Evolutionary conservation across 106 monocot genomes (phyloP), one percentile per base, ranked within the genome.

Genomic region (Allium cepa): DNA sequence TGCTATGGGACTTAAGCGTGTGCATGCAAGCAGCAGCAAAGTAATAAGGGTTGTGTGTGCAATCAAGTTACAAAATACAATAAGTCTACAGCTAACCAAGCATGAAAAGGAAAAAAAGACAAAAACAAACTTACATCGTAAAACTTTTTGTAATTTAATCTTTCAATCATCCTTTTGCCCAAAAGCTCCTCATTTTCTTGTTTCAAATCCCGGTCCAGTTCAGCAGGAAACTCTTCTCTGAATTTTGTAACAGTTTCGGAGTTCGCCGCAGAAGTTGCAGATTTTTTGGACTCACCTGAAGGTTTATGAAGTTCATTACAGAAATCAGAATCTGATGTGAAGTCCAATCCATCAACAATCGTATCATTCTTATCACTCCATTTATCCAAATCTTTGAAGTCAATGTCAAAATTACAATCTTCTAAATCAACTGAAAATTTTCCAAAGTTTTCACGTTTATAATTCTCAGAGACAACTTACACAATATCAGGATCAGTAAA

Each of bases 261-360:
- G 15, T 11, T 53, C 53, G 12, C 13, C 53, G 15, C 11, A 55
- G 65, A 68, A 46, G 55, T 61, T 67, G 69, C 59, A 67, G 78
- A 69, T 70, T 53, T 63, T 71, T 80, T 60, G 57, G 72, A 58
- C 64, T 46, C 55, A 73, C 45, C 73, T 13, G 62, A 77, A 17
- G 11, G 62, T 67, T 84, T 80, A 47, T 46, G 62, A 62, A 81
- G 67, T 53, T 76, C 81, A 57, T 14, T 73, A 82, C 77, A 78
- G 57, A 88, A 84, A 74, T 93, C 90, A 67, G 92, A 86, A 56
- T 93, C 90, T 46, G 93, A 99, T 67, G 93, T 81, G 70, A 93
- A 99, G 64, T 99, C 93, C 58, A 90, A 90, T 59, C 81, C 86
- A 69, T 84, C 80, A 56, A 83, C 86, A 59, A 72, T 67, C 67